Evolutionary conservation across 2,329 filamentous ascomycete genomes (phyloP).

Genomic region (Phaeomoniella chlamydospora): DNA sequence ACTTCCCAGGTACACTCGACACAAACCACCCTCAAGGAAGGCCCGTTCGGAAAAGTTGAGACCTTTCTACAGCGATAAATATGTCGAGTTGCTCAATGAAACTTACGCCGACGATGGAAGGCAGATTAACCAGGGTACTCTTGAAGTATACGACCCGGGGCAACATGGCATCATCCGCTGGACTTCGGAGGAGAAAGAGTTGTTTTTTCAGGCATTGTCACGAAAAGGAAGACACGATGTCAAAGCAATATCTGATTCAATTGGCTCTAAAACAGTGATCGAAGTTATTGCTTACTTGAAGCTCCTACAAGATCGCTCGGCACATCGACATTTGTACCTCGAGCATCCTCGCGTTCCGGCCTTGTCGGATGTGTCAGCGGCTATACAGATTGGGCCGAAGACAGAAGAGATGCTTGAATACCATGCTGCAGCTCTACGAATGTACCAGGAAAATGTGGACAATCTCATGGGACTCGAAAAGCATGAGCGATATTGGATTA

Average conservation of each 20-base stretch:
- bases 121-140: constrained; percentile 16
- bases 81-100: constrained; percentile 37
- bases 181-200: constrained; percentile 55
- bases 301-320: constrained; percentile 40
- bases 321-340: constrained; percentile 22
- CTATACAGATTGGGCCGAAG: constrained; percentile 53
- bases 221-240: constrained; percentile 51
- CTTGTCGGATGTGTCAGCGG: constrained; percentile 51
- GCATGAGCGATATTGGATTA: constrained; percentile 53
- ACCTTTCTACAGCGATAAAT: constrained; percentile 33
- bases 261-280: constrained; percentile 57
- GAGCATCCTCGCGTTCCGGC: constrained; percentile 23
- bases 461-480: constrained; percentile 41
- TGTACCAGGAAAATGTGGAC: constrained; percentile 50
- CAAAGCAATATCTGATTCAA: constrained; percentile 43
- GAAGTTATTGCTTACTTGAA: constrained; percentile 60
- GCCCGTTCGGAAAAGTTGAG: constrained; percentile 13
- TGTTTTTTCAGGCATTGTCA: constrained; percentile 52
- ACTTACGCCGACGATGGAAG: constrained; percentile 40
- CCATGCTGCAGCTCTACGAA: constrained; percentile 51
- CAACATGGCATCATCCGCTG: constrained; percentile 60
- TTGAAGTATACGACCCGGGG: constrained; percentile 20
- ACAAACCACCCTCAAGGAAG: constrained; percentile 7
- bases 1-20: no score
- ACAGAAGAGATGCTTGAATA: constrained; percentile 53